Conservation (phyloP, 345 rosid genomes). For the Excoecaria agallocha region DNA sequence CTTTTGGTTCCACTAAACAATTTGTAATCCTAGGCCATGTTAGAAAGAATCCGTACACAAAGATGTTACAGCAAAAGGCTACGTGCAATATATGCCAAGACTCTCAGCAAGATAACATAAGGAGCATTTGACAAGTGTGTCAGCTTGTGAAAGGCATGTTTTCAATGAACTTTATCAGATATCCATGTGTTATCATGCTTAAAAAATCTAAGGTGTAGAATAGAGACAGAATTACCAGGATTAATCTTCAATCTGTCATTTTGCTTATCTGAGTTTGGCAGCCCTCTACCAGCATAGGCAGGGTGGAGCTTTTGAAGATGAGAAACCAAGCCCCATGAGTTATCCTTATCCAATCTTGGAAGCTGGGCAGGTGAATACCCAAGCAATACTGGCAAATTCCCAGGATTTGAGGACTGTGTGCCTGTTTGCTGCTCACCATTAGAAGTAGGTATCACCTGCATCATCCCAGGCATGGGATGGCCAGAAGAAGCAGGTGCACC, state of each 20-base stretch:
- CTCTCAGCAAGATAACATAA: not conserved
- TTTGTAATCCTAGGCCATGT: conserved; percentile 2
- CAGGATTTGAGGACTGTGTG: conserved; percentile 44
- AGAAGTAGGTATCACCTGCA: conserved; percentile 44
- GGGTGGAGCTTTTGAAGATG: conserved; percentile 55
- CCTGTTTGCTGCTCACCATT: conserved; percentile 39
- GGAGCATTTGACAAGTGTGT: not conserved
- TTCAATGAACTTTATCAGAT: not conserved
- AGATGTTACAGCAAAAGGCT: not conserved
- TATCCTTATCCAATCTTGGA: conserved; percentile 77
- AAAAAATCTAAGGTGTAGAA: not conserved
- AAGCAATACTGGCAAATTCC: conserved; percentile 61
- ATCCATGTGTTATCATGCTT: conserved; percentile 5
- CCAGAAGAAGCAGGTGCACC: conserved; percentile 45
- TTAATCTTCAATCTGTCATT: conserved; percentile 38
- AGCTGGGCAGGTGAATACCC: conserved; percentile 83
- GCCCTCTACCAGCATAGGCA: conserved; percentile 50
- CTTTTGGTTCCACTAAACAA: not conserved
- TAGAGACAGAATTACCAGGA: conserved; percentile 31
- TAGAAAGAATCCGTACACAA: not conserved
- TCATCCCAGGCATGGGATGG: conserved; percentile 39
- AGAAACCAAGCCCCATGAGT: conserved; percentile 61
- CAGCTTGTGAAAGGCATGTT: not conserved
- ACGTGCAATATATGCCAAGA: not conserved
- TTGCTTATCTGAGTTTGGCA: conserved; percentile 51